Evolutionary conservation across 345 rosid species (phyloP), one percentile per base, ranked within the genome.

Genomic region (Lenwebbia sp.): DNA sequence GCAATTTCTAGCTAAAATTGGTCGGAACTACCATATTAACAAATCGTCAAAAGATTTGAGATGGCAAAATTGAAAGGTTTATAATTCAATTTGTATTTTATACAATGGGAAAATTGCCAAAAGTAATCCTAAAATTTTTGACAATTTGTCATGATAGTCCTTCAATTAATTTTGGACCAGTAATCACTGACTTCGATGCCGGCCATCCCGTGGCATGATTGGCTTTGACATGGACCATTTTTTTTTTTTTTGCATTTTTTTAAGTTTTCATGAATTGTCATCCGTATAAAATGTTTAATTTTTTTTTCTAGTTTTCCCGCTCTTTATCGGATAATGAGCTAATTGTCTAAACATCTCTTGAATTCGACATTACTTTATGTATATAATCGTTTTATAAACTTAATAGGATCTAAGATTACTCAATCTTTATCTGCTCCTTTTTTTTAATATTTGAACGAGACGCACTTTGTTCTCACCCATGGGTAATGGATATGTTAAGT

Each of bases 171-270:
- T 30, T 33, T 33, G 5, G 5, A 12, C 0, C 21, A 17, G 13
- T 3, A 65, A 30, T 17, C 5, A 1, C 0, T 14, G 0, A 15
- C 75, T 65, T 30, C 3, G 21, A 65, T 0, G 0, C 0, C 0
- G 2, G 23, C 3, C 3, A 4, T 30, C 1, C 0, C 17, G 1
- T 9, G 0, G 6, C 4, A 33, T 5, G 1, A 70, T 10, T 3
- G 4, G 1, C 4, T 12, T 70, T 70, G 14, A 70, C 5, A 0
- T 1, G 0, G 11, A 37, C 10, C 2, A 33, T 10, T 49, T 49
- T 41, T 41, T 41, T 44, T 6, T 17, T 8, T 3, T 37, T 37
- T 70, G 1, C 1, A 70, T 19, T 8, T n/a, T 26, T 58, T 15
- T 0, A 30, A 14, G 17, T 2, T 1, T 7, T 7, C 25, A 13